Evolutionary conservation across 805 yeast genomes (phyloP).

Genomic region (Starmerella scarabaei): DNA sequence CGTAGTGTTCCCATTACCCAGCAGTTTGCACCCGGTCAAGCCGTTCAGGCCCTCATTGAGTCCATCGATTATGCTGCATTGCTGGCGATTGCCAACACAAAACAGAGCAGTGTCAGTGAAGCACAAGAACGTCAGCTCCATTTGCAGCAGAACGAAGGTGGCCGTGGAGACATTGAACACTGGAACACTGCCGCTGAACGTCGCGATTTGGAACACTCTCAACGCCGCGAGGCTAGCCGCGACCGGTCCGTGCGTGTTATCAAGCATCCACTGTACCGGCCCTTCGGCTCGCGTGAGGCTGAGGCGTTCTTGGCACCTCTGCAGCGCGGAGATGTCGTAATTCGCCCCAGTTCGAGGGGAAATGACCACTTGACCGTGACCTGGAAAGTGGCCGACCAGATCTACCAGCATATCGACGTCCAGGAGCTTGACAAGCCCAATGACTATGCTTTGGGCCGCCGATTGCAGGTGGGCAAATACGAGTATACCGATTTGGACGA

Average conservation of each 20-base stretch:
- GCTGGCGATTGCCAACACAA: conserved; percentile 58
- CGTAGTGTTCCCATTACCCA: conserved; percentile 21
- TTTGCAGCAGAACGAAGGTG: conserved; percentile 25
- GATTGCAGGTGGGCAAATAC: conserved; percentile 51
- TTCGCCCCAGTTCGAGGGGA: conserved; percentile 90
- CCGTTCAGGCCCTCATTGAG: conserved; percentile 69
- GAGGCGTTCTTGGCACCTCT: conserved; percentile 84
- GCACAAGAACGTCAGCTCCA: conserved; percentile 28
- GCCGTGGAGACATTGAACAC: conserved; percentile 40
- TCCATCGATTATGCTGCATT: conserved; percentile 62
- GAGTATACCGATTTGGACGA: conserved; percentile 84
- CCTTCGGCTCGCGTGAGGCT: conserved; percentile 75
- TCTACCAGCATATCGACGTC: conserved; percentile 85
- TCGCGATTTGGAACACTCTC: conserved; percentile 54
- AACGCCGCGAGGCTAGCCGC: conserved; percentile 52
- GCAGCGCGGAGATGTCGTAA: conserved; percentile 81
- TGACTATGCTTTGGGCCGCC: conserved; percentile 47
- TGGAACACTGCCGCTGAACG: conserved; percentile 64
- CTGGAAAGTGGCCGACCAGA: conserved; percentile 86
- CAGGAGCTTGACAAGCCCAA: conserved; percentile 58
- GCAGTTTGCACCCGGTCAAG: conserved; percentile 44
- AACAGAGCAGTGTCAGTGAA: conserved; percentile 48
- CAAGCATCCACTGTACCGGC: conserved; percentile 82
- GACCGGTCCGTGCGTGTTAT: conserved; percentile 63
- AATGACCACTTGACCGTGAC: conserved; percentile 79